Evolutionary conservation across 441 rosid genomes (phyloP).

Genomic region (Syzygium malaccense): DNA sequence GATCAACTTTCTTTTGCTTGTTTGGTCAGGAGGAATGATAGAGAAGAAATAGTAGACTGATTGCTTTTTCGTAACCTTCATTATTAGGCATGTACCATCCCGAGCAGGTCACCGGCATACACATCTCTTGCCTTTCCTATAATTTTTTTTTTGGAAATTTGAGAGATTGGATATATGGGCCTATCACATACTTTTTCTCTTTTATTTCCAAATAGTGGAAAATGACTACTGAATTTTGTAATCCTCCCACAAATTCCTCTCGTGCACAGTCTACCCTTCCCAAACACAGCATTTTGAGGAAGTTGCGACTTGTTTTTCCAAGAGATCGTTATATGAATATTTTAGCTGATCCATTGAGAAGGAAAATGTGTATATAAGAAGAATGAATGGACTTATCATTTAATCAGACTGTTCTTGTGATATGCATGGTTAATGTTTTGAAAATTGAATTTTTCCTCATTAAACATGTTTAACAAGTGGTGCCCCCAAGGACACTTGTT

Average conservation of each 20-base stretch:
- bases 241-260: background rate
- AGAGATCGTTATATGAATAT: background rate
- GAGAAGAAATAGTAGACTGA: background rate
- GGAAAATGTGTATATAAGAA: background rate
- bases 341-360: background rate
- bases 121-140: background rate
- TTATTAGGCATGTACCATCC: background rate
- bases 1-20: background rate
- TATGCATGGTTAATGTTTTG: background rate
- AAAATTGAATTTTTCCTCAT: background rate
- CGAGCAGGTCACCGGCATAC: background rate
- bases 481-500: background rate
- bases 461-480: background rate
- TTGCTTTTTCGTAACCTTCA: background rate
- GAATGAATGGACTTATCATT: background rate
- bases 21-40: background rate
- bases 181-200: background rate
- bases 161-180: background rate
- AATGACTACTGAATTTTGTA: background rate
- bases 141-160: background rate
- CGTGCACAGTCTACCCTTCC: background rate
- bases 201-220: background rate
- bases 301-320: background rate
- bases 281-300: background rate
- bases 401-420: background rate